These are phyloP conservation scores for Physcomitrellopsis africana DNA, from an alignment of 225 moss, liverwort and hornwort genomes.

Conservation along the genomic window DNA sequence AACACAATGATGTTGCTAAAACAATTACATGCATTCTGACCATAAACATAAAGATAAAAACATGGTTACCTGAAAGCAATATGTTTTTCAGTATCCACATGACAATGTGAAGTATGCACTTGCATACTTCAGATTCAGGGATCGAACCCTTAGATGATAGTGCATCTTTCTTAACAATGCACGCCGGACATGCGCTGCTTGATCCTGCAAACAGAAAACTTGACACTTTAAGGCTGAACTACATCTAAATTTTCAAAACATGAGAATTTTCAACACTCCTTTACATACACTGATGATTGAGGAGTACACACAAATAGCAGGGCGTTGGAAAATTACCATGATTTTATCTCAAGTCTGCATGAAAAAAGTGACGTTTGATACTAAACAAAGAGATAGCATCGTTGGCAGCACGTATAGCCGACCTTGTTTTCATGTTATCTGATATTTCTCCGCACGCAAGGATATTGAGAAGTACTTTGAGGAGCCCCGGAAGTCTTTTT, in stretches of 20 bases:
- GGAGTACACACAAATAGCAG: too few relatives aligned
- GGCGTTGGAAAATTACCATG: too few relatives aligned
- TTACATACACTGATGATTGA: too few relatives aligned
- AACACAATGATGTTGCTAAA: too few relatives aligned
- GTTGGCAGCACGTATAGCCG: neutral
- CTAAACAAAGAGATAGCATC: neutral
- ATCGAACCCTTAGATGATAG: constrained; percentile 60
- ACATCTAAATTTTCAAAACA: too few relatives aligned
- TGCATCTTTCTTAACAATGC: constrained; percentile 57
- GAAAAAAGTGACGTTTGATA: too few relatives aligned
- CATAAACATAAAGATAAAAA: neutral
- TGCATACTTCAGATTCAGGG: constrained; percentile 62
- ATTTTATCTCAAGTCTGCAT: too few relatives aligned
- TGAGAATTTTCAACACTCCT: too few relatives aligned
- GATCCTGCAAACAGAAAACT: constrained; percentile 43
- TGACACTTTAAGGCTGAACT: too few relatives aligned
- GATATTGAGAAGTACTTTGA: constrained; percentile 55
- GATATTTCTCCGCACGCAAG: constrained; percentile 63
- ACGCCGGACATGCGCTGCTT: constrained; percentile 53
- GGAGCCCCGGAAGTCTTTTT: constrained; percentile 50
- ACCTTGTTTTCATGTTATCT: constrained; percentile 72
- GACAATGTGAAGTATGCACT: constrained; percentile 61
- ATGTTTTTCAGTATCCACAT: constrained; percentile 54
- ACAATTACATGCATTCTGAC: too few relatives aligned
- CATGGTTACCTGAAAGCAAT: constrained; percentile 55